Percentiles rank a stretch among this genome's conserved stretches.
Conservation (phyloP, 2,329 filamentous ascomycete genomes). For the Pseudogymnoascus sp. region DNA sequence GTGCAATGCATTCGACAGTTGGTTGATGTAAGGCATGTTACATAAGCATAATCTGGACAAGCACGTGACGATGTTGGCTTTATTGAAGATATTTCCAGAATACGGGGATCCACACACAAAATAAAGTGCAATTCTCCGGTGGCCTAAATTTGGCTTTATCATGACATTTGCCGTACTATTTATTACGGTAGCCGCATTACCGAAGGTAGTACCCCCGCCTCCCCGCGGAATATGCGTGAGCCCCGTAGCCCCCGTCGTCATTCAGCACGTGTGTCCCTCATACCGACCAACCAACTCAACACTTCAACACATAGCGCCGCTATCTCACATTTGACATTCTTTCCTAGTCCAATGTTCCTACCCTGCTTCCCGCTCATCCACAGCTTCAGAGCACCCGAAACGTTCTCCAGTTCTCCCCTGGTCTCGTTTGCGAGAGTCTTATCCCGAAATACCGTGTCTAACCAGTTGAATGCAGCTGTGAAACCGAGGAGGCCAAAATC, state of each 20-base stretch:
- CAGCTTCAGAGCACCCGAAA: conserved; percentile 51
- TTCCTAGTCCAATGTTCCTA: conserved; percentile 38
- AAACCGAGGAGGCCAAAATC: conserved; percentile 44
- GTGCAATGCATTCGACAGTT: not conserved
- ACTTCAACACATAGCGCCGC: conserved; percentile 48
- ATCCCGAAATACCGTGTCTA: conserved; percentile 45
- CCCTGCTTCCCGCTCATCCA: conserved; percentile 51
- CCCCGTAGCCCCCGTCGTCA: not conserved
- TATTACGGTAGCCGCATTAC: not conserved
- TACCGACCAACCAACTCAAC: conserved; percentile 43
- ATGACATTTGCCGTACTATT: no score
- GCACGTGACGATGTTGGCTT: no score
- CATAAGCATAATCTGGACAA: no score
- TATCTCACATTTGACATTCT: conserved; percentile 44
- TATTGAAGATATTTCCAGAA: no score
- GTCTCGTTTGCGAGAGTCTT: conserved; percentile 41
- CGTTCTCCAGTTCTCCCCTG: conserved; percentile 41
- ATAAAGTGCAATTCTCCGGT: no score
- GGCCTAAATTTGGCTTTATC: not conserved
- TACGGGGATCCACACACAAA: no score
- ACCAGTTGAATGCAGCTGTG: conserved; percentile 49
- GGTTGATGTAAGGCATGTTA: no score
- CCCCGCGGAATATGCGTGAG: no score
- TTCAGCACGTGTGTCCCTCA: conserved; percentile 31
- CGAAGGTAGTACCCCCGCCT: no score